Evolutionary conservation across 495 filamentous ascomycete genomes (phyloP).

Genomic region (Echria macrotheca): DNA sequence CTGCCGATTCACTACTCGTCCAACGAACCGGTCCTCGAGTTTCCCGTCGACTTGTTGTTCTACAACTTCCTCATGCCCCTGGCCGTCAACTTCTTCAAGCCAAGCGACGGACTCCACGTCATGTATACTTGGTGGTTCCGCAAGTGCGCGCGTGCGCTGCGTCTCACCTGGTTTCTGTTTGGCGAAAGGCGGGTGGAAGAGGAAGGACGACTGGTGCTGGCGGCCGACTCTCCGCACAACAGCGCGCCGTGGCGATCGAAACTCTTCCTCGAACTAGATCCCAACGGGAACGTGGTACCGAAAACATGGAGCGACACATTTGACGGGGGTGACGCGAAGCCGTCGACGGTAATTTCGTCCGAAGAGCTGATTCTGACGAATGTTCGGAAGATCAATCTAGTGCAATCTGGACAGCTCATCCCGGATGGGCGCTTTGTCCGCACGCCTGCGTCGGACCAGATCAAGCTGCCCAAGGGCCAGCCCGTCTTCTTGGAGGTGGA

Average conservation of each 20-base stretch:
- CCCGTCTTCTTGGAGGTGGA: constrained; percentile 77
- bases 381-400: constrained; percentile 36
- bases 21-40: constrained; percentile 85
- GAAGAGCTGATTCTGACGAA: constrained; percentile 22
- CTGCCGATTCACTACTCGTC: constrained; percentile 91
- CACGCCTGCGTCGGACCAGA: constrained; percentile 85
- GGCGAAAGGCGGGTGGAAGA: constrained; percentile 75
- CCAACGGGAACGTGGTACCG: constrained; percentile 25
- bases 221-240: constrained; percentile 19
- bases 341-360: constrained; percentile 15
- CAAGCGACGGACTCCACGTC: constrained; percentile 71
- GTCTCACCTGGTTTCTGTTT: constrained; percentile 90
- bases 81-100: constrained; percentile 73
- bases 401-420: constrained; percentile 34
- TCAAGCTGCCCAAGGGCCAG: constrained; percentile 81
- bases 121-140: constrained; percentile 98
- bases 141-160: constrained; percentile 70
- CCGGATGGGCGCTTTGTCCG: constrained; percentile 82
- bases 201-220: constrained; percentile 53
- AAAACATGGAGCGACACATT: constrained; percentile 40
- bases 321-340: constrained; percentile 31
- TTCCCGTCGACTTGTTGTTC: constrained; percentile 88
- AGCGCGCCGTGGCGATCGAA: constrained; percentile 26
- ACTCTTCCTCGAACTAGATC: constrained; percentile 34
- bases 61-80: constrained; percentile 94